Evolutionary conservation across 2,329 filamentous ascomycete species (phyloP), one percentile per base, ranked within the genome.

Genomic region (Pseudocercospora vitis): DNA sequence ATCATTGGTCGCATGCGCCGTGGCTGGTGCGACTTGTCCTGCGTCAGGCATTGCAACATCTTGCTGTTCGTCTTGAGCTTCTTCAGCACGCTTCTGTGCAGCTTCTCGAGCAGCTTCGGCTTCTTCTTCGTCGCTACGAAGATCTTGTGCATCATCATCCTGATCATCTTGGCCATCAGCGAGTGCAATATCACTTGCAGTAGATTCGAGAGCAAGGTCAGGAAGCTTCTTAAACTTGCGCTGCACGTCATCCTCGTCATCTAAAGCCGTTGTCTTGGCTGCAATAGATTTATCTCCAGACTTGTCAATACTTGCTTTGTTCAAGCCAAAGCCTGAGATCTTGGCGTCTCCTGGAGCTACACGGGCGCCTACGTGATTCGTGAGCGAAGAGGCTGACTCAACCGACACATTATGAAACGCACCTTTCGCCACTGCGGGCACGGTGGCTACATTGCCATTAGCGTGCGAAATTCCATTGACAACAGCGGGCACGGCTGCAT

Each of bases 201-300:
- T 73, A 56, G 73, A 73, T 61, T 81, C 81, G 66, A 86, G 82
- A 50, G 88, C 77, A 50, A 86, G 82, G 55, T 89, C 83, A 53
- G 92, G 91, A 56, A 99, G 84, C 74, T 91, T 94, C 68, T 90
- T 90, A 61, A 99, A 82, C 75, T 95, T 96, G 70, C 91, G 88
- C 67, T 88, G 85, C 2, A 86, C 87, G 26, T 84, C 86, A 65
- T 95, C 89, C 65, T 96, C 92, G 66, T 96, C 92, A 56, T 88
- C 91, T 63, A 96, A 85, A 63, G 91, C 85, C 56, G 88, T 90
- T 14, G 60, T 44, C 62, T 86, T 86, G 67, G 89, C 90, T 16
- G 82, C 77, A 3, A 82, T 77, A 3, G 81, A 71, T 65, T 88
- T 90, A n/a, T 65, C 58, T 19, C 56, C 47, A 14, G 53, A 86